A percentile compares a stretch with the other conserved stretches of the same genome.
phyloP scores from a whole-genome alignment of 2,329 filamentous ascomycete genomes.

The Apiospora kogelbergensis region DNA sequence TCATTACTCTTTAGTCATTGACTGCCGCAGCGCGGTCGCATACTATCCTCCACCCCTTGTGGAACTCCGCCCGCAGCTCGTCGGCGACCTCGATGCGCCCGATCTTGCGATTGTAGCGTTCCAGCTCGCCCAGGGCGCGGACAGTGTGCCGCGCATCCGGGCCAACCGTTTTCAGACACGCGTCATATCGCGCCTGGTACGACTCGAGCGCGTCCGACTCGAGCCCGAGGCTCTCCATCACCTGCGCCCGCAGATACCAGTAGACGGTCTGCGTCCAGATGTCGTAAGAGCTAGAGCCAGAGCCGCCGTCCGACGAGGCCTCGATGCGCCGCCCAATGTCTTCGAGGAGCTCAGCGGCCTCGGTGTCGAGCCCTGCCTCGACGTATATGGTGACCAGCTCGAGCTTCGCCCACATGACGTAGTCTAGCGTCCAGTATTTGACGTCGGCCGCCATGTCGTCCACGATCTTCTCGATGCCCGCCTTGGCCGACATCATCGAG shows the following conservation, averaged over 20 bases:
- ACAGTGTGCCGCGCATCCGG: constrained; percentile 10
- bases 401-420: constrained; percentile 9
- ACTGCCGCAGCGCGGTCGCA: constrained; percentile 3
- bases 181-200: neutral
- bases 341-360: constrained; percentile 3
- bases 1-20: neutral
- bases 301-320: neutral
- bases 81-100: constrained; percentile 10
- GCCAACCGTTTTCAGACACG: constrained; percentile 3
- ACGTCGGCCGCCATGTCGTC: constrained; percentile 12
- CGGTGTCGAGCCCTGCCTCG: neutral
- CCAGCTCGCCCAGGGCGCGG: constrained; percentile 10
- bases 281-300: neutral
- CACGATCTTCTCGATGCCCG: neutral
- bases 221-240: constrained; percentile 2
- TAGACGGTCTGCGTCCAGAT: constrained; percentile 11
- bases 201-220: neutral
- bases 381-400: constrained; percentile 9
- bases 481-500: neutral
- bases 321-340: neutral
- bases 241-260: constrained; percentile 4
- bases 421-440: constrained; percentile 13
- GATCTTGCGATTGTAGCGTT: constrained; percentile 10
- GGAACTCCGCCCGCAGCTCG: neutral
- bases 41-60: neutral